Base-by-base conservation (phyloP, 1,284 basidiomycete species). In the Acaromyces ingoldii region DNA sequence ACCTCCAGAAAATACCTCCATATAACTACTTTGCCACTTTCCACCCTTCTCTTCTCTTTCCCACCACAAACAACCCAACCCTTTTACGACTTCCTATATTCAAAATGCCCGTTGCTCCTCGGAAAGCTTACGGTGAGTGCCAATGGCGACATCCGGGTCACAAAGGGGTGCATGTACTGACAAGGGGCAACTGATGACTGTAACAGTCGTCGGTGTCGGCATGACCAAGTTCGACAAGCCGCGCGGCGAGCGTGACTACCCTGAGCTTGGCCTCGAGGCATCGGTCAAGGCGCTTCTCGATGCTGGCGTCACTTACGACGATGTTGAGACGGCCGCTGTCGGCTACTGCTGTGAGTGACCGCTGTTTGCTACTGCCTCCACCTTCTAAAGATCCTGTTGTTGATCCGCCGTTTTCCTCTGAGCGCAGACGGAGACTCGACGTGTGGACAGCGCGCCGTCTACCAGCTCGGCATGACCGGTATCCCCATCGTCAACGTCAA, bases 401-500 rank as follows among this genome's bases (percentile, higher is more conserved):
- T 49, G 36, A 13, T 21, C 11, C 9, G 5, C 33, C 6, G 10
- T 28, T n/a, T 3, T 40, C n/a, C 39, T 10, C 21, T 10, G 10
- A 28, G 9, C 9, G 13, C 3, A 30, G 36, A 65, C 57, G 67
- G 66, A 28, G 68, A 69, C 57, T 70, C 65, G 25, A 89, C 87
- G 0, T 82, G 82, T 61, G 89, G 89, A 19, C 89, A 91, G 77
- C 80, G 88, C 24, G 84, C 87, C 2, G 78, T 91, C n/a, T 91
- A 91, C 76, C 85, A 85, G 71, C 83, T 91, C 39, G 89, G 89
- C 15, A 80, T 91, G 76, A 91, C 88, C 3, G 81, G 83, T 24
- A 90, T 91, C 56, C 89, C 89, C 1, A 86, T 91, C 65, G 82
- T 86, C 48, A 91, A 91, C 65, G 86, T 89, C 46, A 89, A 88